Base-by-base conservation (phyloP, 768 basidiomycete species). In the Thelephora ganbajun region DNA sequence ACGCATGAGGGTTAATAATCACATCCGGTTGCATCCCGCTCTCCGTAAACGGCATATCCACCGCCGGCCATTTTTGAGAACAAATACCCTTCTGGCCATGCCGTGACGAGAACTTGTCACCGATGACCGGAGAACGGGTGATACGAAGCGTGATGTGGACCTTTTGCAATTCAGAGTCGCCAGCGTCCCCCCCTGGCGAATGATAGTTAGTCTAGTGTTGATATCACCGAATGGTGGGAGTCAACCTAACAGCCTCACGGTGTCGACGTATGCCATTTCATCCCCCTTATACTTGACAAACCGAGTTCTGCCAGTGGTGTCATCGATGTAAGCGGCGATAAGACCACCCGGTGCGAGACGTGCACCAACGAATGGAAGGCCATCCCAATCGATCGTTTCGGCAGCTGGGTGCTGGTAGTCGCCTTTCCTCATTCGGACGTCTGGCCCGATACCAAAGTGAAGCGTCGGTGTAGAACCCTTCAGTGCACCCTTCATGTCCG, bases 1-100 rank as follows among this genome's bases (percentile, higher is more conserved):
- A 99, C 13, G 96, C 96, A 62, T 99, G 96, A 33, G 96, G 96
- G 66, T 99, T 99, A 70, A 99, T 98, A 63, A 99, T 98, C 44
- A 99, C 79, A 64, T 99, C 96, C 1, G 96, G 96, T 63, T 97
- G 94, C 76, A 99, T 92, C 13, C 96, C 96, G 49, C 89, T 94
- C 69, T 99, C 96, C 57, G 81, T 83, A 73, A 99, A 98, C 12
- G 96, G 96, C 96, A 99, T 97, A 61, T 99, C 96, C 55, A 96
- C 66, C 14, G 85, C 78, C 6, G 96, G 96, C 90, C 93, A 99
- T 67, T 96, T 97, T 62, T 99, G 96, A 44, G 94, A 98, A 65
- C 94, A 98, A 46, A 99, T 92, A 71, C 96, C 96, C 65, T 99
- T 99, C 65, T 99, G 96, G 26, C 96, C 96, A 61, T 99, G 96